These are phyloP conservation scores for Hymenoscyphus salicellus DNA, from an alignment of 2,329 filamentous ascomycete genomes.

Conservation along the genomic window DNA sequence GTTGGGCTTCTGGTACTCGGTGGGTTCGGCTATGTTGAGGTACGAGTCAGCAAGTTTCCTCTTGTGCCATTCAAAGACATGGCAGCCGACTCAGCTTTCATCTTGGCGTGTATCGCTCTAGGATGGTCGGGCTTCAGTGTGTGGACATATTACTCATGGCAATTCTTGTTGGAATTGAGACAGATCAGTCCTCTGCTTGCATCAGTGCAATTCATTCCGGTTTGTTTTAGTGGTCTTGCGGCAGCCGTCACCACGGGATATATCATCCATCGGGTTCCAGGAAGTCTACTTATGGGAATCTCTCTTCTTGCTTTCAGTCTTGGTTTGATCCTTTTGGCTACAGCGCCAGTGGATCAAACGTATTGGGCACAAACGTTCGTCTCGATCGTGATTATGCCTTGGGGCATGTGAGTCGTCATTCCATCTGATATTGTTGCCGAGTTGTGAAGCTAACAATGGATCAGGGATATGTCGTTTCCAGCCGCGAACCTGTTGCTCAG, in stretches of 20 bases:
- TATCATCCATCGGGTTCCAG: conserved; percentile 34
- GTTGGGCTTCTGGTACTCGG: conserved; percentile 53
- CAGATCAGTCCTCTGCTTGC: conserved; percentile 33
- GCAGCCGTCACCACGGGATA: conserved; percentile 38
- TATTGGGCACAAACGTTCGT: conserved; percentile 66
- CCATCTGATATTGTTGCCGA: neutral
- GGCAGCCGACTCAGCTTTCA: conserved; percentile 50
- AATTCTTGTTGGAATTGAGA: conserved; percentile 30
- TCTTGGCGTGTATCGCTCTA: conserved; percentile 28
- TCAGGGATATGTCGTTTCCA: conserved; percentile 59
- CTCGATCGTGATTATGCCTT: conserved; percentile 54
- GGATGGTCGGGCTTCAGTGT: conserved; percentile 34
- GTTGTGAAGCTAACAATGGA: neutral
- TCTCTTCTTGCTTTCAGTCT: conserved; percentile 39
- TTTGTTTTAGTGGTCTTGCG: conserved; percentile 32
- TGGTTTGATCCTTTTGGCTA: conserved; percentile 42
- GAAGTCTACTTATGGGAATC: conserved; percentile 38
- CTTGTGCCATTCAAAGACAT: conserved; percentile 56
- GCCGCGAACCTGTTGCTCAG: conserved; percentile 59
- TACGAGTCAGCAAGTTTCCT: conserved; percentile 45
- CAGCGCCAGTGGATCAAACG: conserved; percentile 50
- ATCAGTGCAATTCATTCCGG: conserved; percentile 32
- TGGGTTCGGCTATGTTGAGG: conserved; percentile 54
- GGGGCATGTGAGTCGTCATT: conserved; percentile 47
- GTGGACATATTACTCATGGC: conserved; percentile 32